These are phyloP conservation scores for Clitocybe nebularis DNA, from an alignment of 1,284 basidiomycete species.

Conservation along the genomic window DNA sequence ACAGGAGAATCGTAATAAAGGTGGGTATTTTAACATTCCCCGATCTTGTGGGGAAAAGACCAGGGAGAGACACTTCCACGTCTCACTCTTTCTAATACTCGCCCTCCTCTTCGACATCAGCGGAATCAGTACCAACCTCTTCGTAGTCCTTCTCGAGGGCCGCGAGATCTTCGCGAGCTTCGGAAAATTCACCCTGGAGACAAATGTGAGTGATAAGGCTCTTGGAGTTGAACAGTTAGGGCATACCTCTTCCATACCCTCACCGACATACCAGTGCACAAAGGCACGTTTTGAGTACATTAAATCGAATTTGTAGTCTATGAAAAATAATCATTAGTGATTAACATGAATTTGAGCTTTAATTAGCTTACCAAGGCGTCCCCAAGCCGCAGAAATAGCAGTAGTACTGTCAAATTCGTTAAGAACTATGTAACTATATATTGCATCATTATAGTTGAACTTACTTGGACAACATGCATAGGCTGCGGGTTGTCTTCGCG, in stretches of 20 bases:
- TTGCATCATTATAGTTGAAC: slow-evolving; percentile 15
- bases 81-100: slow-evolving; percentile 54
- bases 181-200: slow-evolving; percentile 86
- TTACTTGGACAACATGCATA: slow-evolving; percentile 94
- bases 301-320: slow-evolving; percentile 98
- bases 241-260: slow-evolving; percentile 92
- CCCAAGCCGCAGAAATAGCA: slow-evolving; percentile 93
- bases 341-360: not conserved
- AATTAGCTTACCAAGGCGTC: slow-evolving; percentile 65
- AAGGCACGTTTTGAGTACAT: slow-evolving; percentile 97
- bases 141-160: slow-evolving; percentile 97
- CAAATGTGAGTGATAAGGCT: too few species aligned
- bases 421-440: slow-evolving; percentile 4
- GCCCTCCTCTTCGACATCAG: slow-evolving; percentile 77
- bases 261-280: slow-evolving; percentile 98
- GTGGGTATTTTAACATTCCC: slow-evolving; percentile 18
- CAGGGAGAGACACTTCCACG: slow-evolving; percentile 14
- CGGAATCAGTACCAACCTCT: slow-evolving; percentile 91
- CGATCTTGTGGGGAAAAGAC: slow-evolving; percentile 7
- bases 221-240: too few species aligned
- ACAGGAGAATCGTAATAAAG: slow-evolving; percentile 12
- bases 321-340: slow-evolving; percentile 1
- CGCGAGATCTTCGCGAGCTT: slow-evolving; percentile 95
- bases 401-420: slow-evolving; percentile 73
- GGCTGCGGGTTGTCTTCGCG: slow-evolving; percentile 89